Base-by-base conservation (phyloP, 2,329 filamentous ascomycete species). In the Pseudopyrenochaeta lycopersici region DNA sequence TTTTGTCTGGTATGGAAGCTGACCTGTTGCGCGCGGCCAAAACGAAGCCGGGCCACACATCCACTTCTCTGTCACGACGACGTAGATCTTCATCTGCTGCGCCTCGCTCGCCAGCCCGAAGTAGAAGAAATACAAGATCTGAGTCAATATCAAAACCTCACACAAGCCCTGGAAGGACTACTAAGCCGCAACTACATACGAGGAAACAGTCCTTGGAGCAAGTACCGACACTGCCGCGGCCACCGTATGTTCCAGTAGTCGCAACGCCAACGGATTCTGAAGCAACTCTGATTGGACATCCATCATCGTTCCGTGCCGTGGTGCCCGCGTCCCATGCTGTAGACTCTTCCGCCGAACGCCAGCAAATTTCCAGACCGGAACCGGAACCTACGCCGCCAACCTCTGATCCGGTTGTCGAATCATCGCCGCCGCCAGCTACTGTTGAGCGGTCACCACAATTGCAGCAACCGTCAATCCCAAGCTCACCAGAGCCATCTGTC, bases 1-100 rank as follows among this genome's bases (percentile, higher is more conserved):
- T 76, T 15, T 21, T 76, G 20, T 47, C 63, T 7, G 67, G 71
- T 9, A 68, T 76, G 71, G 66, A 72, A 18, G 45, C 54, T 6
- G 66, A 70, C 33, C 54, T 76, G 10, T 48, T 38, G n/a, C 62
- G 54, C 9, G 60, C 63, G 7, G 62, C 65, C 2, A 66, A 59
- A 36, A 39, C 54, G 14, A 64, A 57, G 17, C 42, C 64, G 35
- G 60, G 62, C 30, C 62, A 53, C 17, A 43, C 57, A 35, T 47
- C 58, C 3, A 41, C 47, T 14, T 38, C 56, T 9, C 52, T 59
- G 18, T 48, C 56, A 10, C 58, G 54, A 30, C 56, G 64, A 38
- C 62, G 66, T 18, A 58, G 49, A 20, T 73, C 70, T 1, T 68
- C 67, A 7, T 43, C 52, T 15, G 58, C 46, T 35, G 42, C 46